Evolutionary conservation across 345 rosid genomes (phyloP), one percentile per base, ranked within the genome.

Genomic region (Garcia nutans): DNA sequence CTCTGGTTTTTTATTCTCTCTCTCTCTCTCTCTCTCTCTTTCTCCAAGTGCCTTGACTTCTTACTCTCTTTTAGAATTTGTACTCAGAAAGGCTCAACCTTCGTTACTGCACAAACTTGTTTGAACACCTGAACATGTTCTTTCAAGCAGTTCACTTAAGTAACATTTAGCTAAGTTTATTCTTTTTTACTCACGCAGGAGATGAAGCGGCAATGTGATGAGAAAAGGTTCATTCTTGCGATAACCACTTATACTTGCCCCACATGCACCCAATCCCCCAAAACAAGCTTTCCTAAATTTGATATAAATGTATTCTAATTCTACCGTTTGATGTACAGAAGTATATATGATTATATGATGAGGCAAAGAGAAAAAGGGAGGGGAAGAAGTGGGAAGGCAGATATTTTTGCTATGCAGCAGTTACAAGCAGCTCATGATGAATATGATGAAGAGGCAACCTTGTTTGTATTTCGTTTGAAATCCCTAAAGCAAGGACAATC

Each of bases 161-260:
- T 49, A 24, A 58, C 68, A 5, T 54, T 76, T 8, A 28, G 52
- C 31, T 61, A 62, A 50, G 54, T 41, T 72, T 64, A 17, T 80
- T 49, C 67, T 75, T 63, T 49, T 61, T 23, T 60, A 9, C 47
- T 66, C 65, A 58, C 84, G 74, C 91, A 96, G 99, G 99, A 93
- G 78, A 96, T 96, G 99, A 96, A 96, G 86, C 89, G 84, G 57
- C 97, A 89, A 74, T 96, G 99, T 42, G 93, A 96, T 65, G 97
- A 90, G 81, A 96, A 93, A 88, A 91, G 98, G 99, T 93, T 61
- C 23, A 83, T 76, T 57, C 28, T 63, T 28, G 20, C 16, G 42
- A 61, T n/a, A 37, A 50, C 67, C 45, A 23, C 47, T 20, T n/a
- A 55, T 3, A 19, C 45, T 55, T 31, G 22, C 45, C 65, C 28